Conservation (phyloP, 2,329 filamentous ascomycete species). For the Byssochlamys sp. region DNA sequence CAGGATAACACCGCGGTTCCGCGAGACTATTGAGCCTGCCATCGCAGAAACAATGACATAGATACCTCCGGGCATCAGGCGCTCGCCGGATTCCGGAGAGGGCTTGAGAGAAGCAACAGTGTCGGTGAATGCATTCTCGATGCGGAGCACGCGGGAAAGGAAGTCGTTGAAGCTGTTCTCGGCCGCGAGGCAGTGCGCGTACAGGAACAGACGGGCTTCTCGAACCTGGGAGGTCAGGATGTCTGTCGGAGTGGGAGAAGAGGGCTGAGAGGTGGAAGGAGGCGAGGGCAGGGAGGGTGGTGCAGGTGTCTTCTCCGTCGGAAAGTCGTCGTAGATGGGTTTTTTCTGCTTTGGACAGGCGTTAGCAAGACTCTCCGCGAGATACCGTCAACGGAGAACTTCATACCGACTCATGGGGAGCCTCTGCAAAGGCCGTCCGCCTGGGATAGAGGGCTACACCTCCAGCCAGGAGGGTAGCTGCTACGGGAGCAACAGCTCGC, state of each 20-base stretch:
- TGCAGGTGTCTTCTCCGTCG: conserved; percentile 14
- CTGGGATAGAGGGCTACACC: conserved; percentile 31
- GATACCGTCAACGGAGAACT: not conserved
- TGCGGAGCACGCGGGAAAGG: conserved; percentile 69
- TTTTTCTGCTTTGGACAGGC: conserved; percentile 22
- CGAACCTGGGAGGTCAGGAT: conserved; percentile 76
- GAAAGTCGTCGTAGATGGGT: conserved; percentile 36
- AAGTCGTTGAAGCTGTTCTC: conserved; percentile 76
- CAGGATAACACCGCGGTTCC: conserved; percentile 77
- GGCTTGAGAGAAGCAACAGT: conserved; percentile 85
- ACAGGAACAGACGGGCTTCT: conserved; percentile 67
- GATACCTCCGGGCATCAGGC: conserved; percentile 75
- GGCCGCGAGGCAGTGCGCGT: conserved; percentile 61
- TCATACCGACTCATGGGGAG: conserved; percentile 27
- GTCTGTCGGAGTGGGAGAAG: conserved; percentile 70
- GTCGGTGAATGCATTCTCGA: conserved; percentile 81
- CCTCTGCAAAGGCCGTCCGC: conserved; percentile 35
- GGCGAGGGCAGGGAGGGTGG: conserved; percentile 12
- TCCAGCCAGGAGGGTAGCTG: conserved; percentile 32
- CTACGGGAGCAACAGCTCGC: conserved; percentile 32
- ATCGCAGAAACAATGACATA: conserved; percentile 92
- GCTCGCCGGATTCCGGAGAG: conserved; percentile 73
- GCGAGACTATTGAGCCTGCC: conserved; percentile 82
- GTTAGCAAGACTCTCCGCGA: conserved; percentile 2
- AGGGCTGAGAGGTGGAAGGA: conserved; percentile 12